Base-by-base conservation (phyloP, 164 flowering plant genomes). In the Buxus sempervirens region DNA sequence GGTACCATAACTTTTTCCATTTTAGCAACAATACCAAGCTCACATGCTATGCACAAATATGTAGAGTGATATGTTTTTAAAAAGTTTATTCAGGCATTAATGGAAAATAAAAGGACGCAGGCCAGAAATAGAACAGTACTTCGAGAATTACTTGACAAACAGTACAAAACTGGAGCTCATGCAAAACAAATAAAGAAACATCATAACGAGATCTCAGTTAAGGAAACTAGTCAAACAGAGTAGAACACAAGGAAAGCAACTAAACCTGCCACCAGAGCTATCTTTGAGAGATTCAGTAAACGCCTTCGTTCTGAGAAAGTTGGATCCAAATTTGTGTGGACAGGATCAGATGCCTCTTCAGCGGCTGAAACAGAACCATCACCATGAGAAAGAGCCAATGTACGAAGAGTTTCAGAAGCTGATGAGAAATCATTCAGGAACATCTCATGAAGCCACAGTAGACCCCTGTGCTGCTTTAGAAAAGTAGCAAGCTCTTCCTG, bases 351-450 rank as follows among this genome's bases (percentile, higher is more conserved):
- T 24, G 62, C 82, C 54, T 82, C 85, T 59, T 80, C 87, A 62
- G 60, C 68, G 18, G 56, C 70, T 54, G 78, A 60, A 62, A 67
- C 62, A 64, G 80, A 75, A 51, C 27, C 62, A 42, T 80, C 82
- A 67, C 81, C 83, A 72, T 84, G 83, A 72, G 88, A 83, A 66
- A 92, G 87, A 62, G 99, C 96, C 63, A 90, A 77, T 23, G 28
- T 71, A 79, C 92, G 98, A 75, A 92, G 96, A 68, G 97, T 90
- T 72, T 85, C 90, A 61, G 99, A 89, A 68, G 99, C 98, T 60
- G 80, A 75, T 15, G 91, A 84, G 80, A 88, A 95, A 66, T 85
- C 90, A 77, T 87, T 84, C 61, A 92, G 84, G 74, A 82, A 90
- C 59, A 92, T 54, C 73, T 92, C 88, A 76, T 95, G 99, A 77